Evolutionary conservation across 208 protist species (phyloP), one percentile per base, ranked within the genome.

Genomic region (Trypanosomatidae sp.): DNA sequence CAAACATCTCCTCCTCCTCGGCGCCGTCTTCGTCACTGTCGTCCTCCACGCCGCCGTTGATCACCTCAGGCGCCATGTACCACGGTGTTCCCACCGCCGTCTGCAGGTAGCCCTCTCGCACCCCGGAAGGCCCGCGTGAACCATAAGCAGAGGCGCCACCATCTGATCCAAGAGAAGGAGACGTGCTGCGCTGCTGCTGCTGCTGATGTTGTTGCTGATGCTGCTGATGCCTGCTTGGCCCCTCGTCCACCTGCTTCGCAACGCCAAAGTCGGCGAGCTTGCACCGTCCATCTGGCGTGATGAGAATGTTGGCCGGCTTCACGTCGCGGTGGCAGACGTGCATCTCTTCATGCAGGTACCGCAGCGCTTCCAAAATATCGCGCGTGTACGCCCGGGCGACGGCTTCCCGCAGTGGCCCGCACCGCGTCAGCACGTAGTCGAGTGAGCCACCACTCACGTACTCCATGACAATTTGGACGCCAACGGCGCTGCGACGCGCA

Each of bases 51-150:
- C 77, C 84, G 15, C 87, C 88, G 62, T 84, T 80, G 19, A 98
- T 86, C 2, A 97, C 91, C 74, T 98, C 95, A 0, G 95, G 95
- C 1, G 95, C 92, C 90, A 98, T 98, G 79, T 96, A 97, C 89
- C 87, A 95, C 55, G 93, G 91, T 41, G 95, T 98, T 36, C 95
- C 95, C 44, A 93, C 91, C 8, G 86, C 86, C 25, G 91, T 95
- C 62, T 87, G 76, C 84, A 95, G 88, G 56, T 83, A 82, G 22
- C 67, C 64, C 25, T 53, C 13, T 28, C 6, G n/a, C 25, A 19
- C 39, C 2, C 43, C 15, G 1, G 53, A 12, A 2, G n/a, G 3
- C 22, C n/a, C 9, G 2, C 53, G 22, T 2, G 22, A n/a, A 17
- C 41, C 62, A 28, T 50, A 10, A 15, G 17, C 66, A 8, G 41